Base-by-base conservation (phyloP, 345 rosid genomes). In the Aquilaria malaccensis region DNA sequence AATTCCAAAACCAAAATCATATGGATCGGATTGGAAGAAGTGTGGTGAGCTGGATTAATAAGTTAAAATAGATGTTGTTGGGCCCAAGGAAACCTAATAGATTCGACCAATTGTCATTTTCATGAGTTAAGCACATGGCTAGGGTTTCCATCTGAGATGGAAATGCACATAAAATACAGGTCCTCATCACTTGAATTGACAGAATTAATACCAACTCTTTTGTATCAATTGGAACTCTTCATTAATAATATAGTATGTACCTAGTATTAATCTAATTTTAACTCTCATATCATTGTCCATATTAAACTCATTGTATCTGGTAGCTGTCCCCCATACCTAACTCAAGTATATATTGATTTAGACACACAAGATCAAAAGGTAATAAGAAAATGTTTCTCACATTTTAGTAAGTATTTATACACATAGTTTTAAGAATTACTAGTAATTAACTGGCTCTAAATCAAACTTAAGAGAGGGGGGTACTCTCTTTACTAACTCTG, bases 61-160 rank as follows among this genome's bases (percentile, higher is more conserved):
- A 45, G 15, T 31, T 48, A 56, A 58, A 10, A 51, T 22, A 22
- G 52, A 63, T 60, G 56, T 52, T 71, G 66, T 73, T 73, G 75
- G 71, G 72, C 73, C 70, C 77, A 52, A 64, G 63, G 54, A 13
- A 59, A 52, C 10, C 37, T 66, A 61, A 54, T 62, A 33, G 22
- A 48, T 58, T 64, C 52, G 46, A 9, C 1, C 22, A 29, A 4
- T 59, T 50, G 52, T 65, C 70, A 70, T 67, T 37, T 37, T 37
- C 12, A 59, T 65, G 62, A 54, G 60, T 47, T 33, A 48, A 37
- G 63, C 84, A 76, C 81, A 74, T 76, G 83, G 70, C 60, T 14
- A 52, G 9, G n/a, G 45, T 61, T 67, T 62, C 41, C 45, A 6
- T 55, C n/a, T 9, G 43, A 41, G 45, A 56, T 57, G 59, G 64